Evolutionary conservation across 805 yeast genomes (phyloP).

Genomic region (Blastobotrys attinorum): DNA sequence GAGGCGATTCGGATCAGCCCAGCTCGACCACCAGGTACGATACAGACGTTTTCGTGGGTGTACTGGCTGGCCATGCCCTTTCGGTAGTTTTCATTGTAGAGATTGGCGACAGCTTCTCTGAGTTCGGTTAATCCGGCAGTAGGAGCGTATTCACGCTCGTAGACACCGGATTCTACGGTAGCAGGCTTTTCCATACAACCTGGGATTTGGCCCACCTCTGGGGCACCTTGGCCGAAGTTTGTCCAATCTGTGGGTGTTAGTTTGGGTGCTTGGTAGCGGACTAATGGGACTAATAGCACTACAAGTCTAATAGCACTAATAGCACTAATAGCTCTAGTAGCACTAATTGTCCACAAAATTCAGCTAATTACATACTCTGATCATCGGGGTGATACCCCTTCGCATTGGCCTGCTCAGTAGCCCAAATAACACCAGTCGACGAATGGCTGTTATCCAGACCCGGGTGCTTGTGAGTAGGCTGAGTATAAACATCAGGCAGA

Average conservation of each 20-base stretch:
- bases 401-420: slow-evolving; percentile 51
- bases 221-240: slow-evolving; percentile 58
- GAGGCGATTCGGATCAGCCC: slow-evolving; percentile 57
- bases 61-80: slow-evolving; percentile 42
- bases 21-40: slow-evolving; percentile 60
- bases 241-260: slow-evolving; percentile 35
- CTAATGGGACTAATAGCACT: no score
- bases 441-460: slow-evolving; percentile 52
- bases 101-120: slow-evolving; percentile 50
- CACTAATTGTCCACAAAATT: no score
- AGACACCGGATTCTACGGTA: slow-evolving; percentile 38
- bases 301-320: no score
- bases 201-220: slow-evolving; percentile 53
- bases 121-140: slow-evolving; percentile 49
- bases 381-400: slow-evolving; percentile 41
- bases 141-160: slow-evolving; percentile 50
- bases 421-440: slow-evolving; percentile 59
- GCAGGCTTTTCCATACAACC: slow-evolving; percentile 51
- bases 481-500: slow-evolving; percentile 22
- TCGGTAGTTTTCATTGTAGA: slow-evolving; percentile 49
- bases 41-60: slow-evolving; percentile 50
- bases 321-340: no score
- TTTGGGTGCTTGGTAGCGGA: no score
- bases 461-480: slow-evolving; percentile 36
- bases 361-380: slow-evolving; percentile 10